phyloP scores from a whole-genome alignment of 164 flowering plant species.

The Kalanchoe fedtschenkoi region DNA sequence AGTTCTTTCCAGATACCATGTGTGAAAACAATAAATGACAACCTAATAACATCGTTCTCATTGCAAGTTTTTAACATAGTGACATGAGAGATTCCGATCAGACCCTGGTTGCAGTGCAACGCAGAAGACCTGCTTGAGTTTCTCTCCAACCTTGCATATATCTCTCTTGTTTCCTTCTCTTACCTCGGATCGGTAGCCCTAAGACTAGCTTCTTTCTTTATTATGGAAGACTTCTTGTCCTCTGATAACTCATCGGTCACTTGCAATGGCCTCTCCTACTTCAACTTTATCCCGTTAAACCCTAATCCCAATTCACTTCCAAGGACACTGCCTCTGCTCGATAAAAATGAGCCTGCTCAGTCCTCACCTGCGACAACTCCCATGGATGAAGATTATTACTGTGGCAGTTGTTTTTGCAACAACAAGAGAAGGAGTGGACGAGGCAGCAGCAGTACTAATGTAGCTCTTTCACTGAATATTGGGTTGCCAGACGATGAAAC shows the following conservation, averaged over 20 bases:
- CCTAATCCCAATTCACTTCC: conserved; percentile 1
- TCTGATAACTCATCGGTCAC: background rate
- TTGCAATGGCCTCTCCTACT: background rate
- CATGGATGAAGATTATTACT: background rate
- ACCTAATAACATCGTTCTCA: background rate
- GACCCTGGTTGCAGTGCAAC: conserved; percentile 1
- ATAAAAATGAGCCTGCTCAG: background rate
- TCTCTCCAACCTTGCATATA: background rate
- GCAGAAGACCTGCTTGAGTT: background rate
- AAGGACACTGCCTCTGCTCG: background rate
- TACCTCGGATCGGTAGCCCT: background rate
- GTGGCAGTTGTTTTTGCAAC: background rate
- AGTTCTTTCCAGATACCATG: background rate
- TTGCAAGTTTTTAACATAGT: too few species aligned
- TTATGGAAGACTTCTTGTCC: background rate
- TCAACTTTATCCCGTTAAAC: conserved; percentile 1
- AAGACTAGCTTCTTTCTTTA: background rate
- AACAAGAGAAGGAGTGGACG: background rate
- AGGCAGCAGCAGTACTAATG: too few species aligned
- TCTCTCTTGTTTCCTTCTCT: background rate
- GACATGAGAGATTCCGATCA: background rate
- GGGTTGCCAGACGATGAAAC: background rate
- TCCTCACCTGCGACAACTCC: background rate
- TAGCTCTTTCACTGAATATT: background rate
- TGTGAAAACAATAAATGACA: background rate